Percentiles rank a stretch among this genome's conserved stretches.
Evolutionary conservation across 2,329 filamentous ascomycete species (phyloP).

Genomic region (Blumeriella jaapii): DNA sequence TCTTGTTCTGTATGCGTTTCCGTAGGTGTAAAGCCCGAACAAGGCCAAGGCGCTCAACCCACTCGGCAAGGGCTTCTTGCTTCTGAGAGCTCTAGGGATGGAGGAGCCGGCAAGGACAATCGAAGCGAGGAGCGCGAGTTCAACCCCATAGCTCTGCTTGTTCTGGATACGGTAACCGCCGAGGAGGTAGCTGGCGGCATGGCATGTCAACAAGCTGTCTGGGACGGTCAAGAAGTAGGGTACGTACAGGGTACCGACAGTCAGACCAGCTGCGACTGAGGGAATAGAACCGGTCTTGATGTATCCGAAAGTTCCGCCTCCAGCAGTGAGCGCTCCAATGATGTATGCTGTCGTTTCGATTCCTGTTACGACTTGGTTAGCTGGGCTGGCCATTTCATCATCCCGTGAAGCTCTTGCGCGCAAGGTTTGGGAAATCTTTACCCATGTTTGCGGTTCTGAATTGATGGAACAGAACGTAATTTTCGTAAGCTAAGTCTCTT

Average conservation of each 20-base stretch:
- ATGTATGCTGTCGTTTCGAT: slow-evolving; percentile 58
- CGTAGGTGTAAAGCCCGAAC: slow-evolving; percentile 72
- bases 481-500: neutral
- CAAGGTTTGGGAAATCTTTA: neutral
- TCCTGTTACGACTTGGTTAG: slow-evolving; percentile 16
- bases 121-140: slow-evolving; percentile 80
- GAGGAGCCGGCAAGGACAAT: slow-evolving; percentile 73
- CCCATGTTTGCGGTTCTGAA: slow-evolving; percentile 19
- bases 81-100: slow-evolving; percentile 75
- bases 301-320: slow-evolving; percentile 82
- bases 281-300: slow-evolving; percentile 74
- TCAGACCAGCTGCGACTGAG: slow-evolving; percentile 72
- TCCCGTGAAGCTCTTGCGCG: neutral
- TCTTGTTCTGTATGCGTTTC: slow-evolving; percentile 43
- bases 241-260: slow-evolving; percentile 41
- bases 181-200: slow-evolving; percentile 53
- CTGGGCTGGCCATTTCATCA: neutral
- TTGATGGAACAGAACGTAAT: neutral
- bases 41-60: slow-evolving; percentile 67
- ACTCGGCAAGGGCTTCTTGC: slow-evolving; percentile 73
- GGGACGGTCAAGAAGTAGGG: neutral
- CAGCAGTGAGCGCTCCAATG: slow-evolving; percentile 71
- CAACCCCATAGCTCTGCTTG: slow-evolving; percentile 68
- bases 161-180: slow-evolving; percentile 72
- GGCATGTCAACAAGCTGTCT: slow-evolving; percentile 2